Conservation (phyloP, 768 basidiomycete genomes). For the Punctularia strigosozonata region DNA sequence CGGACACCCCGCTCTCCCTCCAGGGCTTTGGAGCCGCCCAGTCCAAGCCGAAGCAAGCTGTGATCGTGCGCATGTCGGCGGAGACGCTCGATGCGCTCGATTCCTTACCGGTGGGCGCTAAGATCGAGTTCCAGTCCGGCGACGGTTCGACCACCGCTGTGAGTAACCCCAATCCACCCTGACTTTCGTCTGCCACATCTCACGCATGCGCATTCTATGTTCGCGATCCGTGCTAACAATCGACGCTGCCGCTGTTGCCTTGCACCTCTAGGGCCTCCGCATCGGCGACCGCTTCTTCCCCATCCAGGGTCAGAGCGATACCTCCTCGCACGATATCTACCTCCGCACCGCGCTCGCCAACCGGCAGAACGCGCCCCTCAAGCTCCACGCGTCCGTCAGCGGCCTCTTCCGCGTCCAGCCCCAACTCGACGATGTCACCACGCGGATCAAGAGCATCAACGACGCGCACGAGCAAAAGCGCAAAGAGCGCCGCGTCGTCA, state of each 20-base stretch:
- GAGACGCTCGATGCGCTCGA: constrained; percentile 63
- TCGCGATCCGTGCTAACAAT: too few relatives aligned
- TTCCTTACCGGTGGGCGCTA: constrained; percentile 27
- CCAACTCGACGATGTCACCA: constrained; percentile 36
- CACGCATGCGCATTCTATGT: too few relatives aligned
- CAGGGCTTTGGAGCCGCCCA: constrained; percentile 44
- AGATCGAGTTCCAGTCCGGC: constrained; percentile 52
- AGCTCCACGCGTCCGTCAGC: constrained; percentile 62
- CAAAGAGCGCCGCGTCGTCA: constrained; percentile 34
- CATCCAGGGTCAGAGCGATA: constrained; percentile 42
- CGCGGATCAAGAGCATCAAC: constrained; percentile 28
- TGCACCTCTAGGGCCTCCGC: constrained; percentile 48
- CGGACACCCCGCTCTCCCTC: constrained; percentile 40
- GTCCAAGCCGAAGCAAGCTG: constrained; percentile 57
- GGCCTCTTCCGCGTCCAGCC: constrained; percentile 61
- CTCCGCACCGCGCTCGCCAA: constrained; percentile 46
- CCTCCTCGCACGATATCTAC: constrained; percentile 58
- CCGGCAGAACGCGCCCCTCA: constrained; percentile 54
- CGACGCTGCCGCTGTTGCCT: too few relatives aligned
- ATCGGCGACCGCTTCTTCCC: constrained; percentile 57
- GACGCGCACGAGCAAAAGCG: constrained; percentile 30
- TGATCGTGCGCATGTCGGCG: constrained; percentile 65
- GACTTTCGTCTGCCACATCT: neutral
- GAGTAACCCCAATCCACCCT: constrained; percentile 29
- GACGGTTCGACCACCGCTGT: too few relatives aligned